Base-by-base conservation (phyloP, 2,329 filamentous ascomycete species). In the Botryotinia narcissicola region DNA sequence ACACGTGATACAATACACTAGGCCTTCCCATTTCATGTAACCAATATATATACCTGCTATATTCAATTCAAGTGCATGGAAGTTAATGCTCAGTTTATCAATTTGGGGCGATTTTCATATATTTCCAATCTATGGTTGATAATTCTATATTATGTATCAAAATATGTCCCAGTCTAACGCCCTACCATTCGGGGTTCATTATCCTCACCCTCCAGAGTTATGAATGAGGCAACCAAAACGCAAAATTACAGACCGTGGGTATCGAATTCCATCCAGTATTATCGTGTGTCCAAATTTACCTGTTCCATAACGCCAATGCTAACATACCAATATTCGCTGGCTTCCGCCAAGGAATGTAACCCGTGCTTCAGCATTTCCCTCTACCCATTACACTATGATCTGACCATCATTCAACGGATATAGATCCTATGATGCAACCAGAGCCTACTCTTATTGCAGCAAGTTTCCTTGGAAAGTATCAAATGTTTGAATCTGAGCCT, bases 401-500 rank as follows among this genome's bases (percentile, higher is more conserved):
- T 48, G 10, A 12, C 8, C 20, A 29, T 32, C 12, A 10, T 46
- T 66, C 22, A 29, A 44, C 35, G 32, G n/a, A 66, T 37, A 64
- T 14, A 25, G 37, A 32, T n/a, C 57, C 10, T n/a, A 20, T 18
- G 35, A 32, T 18, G 35, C 48, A 22, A 42, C 54, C 48, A 25
- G 6, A 18, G 54, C 9, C 20, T 57, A n/a, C 8, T 22, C 18
- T n/a, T 67, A 72, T 14, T n/a, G 61, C n/a, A 14, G 18, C 70
- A 59, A 20, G 18, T 51, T 48, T 35, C 62, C 14, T 32, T 44
- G 70, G n/a, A 72, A 20, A 32, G 14, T 42, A 14, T 72, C 61
- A 6, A 66, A 72, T 8, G 73, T 74, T 29, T 77, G 75, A 35
- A 80, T 75, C 70, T 76, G 76, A 35, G 74, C 75, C 57, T 74